phyloP scores from a whole-genome alignment of 2,329 filamentous ascomycete species.

The Helotiales sp. region DNA sequence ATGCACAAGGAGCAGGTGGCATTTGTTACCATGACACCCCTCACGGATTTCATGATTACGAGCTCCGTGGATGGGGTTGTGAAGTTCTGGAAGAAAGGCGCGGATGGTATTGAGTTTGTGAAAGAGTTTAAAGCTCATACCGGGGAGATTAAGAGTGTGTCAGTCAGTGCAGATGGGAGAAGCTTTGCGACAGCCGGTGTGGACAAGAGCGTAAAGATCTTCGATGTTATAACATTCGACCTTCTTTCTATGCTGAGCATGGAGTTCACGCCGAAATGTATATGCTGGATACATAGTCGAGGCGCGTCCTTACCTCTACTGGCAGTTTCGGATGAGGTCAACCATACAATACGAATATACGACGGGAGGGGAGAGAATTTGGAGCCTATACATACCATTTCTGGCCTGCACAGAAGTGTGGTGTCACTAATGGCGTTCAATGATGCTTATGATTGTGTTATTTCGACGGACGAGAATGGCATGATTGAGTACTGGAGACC shows the following conservation, averaged over 20 bases:
- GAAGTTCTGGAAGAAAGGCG: constrained; percentile 99
- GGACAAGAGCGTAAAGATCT: constrained; percentile 79
- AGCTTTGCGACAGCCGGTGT: constrained; percentile 88
- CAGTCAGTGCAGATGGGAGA: constrained; percentile 83
- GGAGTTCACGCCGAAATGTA: constrained; percentile 70
- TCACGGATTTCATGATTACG: constrained; percentile 94
- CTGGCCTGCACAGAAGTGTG: constrained; percentile 75
- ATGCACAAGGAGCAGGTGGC: constrained; percentile 98
- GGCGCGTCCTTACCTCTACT: constrained; percentile 86
- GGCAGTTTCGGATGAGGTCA: constrained; percentile 76
- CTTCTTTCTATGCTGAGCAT: constrained; percentile 80
- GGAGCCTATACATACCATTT: constrained; percentile 74
- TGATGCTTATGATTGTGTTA: constrained; percentile 81
- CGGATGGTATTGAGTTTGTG: constrained; percentile 90
- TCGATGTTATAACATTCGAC: constrained; percentile 84
- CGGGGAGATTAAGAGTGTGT: constrained; percentile 81
- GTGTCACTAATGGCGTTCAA: constrained; percentile 90
- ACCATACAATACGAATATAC: constrained; percentile 76
- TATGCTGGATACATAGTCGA: constrained; percentile 90
- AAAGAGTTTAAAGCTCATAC: constrained; percentile 95
- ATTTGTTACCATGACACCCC: constrained; percentile 83
- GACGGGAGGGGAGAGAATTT: constrained; percentile 85
- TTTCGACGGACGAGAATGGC: constrained; percentile 84
- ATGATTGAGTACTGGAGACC: constrained; percentile 98
- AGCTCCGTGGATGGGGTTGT: constrained; percentile 93